phyloP scores from a whole-genome alignment of 345 rosid genomes.

The Citrus reticulata region DNA sequence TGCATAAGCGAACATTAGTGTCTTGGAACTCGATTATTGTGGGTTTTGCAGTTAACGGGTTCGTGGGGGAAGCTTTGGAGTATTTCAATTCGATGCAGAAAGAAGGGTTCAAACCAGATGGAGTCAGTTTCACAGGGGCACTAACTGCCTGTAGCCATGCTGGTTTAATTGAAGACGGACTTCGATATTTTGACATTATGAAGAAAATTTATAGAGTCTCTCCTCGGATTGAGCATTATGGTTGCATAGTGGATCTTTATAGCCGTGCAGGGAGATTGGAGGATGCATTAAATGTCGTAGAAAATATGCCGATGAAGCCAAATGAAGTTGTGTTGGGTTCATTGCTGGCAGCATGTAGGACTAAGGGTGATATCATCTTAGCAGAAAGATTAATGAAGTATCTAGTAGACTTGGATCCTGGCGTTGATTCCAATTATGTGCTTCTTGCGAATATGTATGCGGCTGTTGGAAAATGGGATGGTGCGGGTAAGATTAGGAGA shows the following conservation, averaged over 20 bases:
- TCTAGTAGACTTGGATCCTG: conserved; percentile 42
- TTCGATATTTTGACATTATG: conserved; percentile 50
- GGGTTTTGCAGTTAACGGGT: conserved; percentile 62
- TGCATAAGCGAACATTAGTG: conserved; percentile 55
- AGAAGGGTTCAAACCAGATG: conserved; percentile 61
- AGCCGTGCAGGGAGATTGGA: conserved; percentile 80
- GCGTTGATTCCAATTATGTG: conserved; percentile 58
- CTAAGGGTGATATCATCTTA: conserved; percentile 40
- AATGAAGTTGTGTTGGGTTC: conserved; percentile 77
- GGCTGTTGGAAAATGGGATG: conserved; percentile 69
- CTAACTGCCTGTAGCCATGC: conserved; percentile 73
- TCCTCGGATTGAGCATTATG: conserved; percentile 79
- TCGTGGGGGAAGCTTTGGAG: conserved; percentile 50
- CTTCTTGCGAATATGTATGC: conserved; percentile 72
- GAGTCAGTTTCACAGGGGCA: conserved; percentile 65
- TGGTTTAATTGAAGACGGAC: conserved; percentile 65
- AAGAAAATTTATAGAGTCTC: conserved; percentile 38
- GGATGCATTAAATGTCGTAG: conserved; percentile 51
- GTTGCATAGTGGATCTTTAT: conserved; percentile 83
- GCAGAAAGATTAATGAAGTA: conserved; percentile 55
- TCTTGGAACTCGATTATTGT: conserved; percentile 78
- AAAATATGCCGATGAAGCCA: conserved; percentile 74
- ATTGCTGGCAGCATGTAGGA: conserved; percentile 68
- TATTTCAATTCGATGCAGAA: conserved; percentile 50
- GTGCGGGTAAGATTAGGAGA: conserved; percentile 61